Evolutionary conservation across 2,329 filamentous ascomycete genomes (phyloP).

Genomic region (Xylariaceae sp.): DNA sequence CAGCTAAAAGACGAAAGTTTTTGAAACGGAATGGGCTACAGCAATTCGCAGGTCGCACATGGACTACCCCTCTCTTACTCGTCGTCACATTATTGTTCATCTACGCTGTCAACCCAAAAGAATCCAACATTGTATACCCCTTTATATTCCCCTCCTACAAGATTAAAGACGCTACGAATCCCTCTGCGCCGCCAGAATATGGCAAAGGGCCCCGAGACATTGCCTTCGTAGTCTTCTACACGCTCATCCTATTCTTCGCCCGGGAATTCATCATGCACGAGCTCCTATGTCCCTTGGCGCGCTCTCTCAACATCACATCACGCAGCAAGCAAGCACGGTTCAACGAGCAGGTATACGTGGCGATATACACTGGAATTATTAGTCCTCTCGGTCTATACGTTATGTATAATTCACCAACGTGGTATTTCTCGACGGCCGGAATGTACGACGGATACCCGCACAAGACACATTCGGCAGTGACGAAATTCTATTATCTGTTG

Average conservation of each 20-base stretch:
- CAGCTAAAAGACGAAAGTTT: neutral
- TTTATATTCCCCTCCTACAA: constrained; percentile 77
- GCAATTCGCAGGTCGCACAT: constrained; percentile 33
- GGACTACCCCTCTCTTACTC: constrained; percentile 61
- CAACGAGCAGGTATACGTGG: constrained; percentile 79
- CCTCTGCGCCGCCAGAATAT: constrained; percentile 60
- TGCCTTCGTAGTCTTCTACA: constrained; percentile 75
- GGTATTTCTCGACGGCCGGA: constrained; percentile 75
- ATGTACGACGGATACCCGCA: constrained; percentile 79
- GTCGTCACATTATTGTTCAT: constrained; percentile 58
- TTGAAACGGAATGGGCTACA: neutral
- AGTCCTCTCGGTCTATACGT: constrained; percentile 73
- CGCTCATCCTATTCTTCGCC: constrained; percentile 72
- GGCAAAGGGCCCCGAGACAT: constrained; percentile 74
- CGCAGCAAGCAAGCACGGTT: constrained; percentile 72
- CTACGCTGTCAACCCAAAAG: constrained; percentile 68
- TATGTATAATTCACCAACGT: constrained; percentile 72
- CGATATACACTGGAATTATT: constrained; percentile 71
- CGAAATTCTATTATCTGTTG: constrained; percentile 79
- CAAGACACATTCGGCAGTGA: constrained; percentile 65
- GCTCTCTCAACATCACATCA: constrained; percentile 63
- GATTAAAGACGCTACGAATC: constrained; percentile 44
- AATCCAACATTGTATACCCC: constrained; percentile 68
- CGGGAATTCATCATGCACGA: constrained; percentile 79
- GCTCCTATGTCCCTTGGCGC: constrained; percentile 68